Conservation (phyloP, 192 early-diverging fungal species). For the Helicostylum pulchrum region DNA sequence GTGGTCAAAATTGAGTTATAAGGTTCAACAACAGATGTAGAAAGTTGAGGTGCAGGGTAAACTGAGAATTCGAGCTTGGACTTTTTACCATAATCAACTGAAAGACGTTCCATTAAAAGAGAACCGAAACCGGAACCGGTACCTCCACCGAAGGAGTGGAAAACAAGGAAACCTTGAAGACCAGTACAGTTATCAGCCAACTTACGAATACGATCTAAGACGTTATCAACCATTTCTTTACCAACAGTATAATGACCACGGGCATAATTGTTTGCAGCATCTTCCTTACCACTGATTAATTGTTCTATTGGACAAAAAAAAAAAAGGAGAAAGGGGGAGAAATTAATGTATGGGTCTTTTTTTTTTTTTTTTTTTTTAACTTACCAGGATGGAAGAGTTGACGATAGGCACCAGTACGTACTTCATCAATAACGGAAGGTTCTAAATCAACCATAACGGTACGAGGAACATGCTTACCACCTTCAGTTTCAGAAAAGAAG, state of each 20-base stretch:
- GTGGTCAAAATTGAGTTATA: conserved; percentile 99
- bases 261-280: conserved; percentile 99
- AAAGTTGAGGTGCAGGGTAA: conserved; percentile 97
- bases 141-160: conserved; percentile 99
- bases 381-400: conserved; percentile 59
- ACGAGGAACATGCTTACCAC: conserved; percentile 99
- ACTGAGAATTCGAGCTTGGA: conserved; percentile 99
- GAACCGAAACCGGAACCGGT: conserved; percentile 99
- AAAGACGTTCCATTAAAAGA: conserved; percentile 95
- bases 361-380: not conserved
- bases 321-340: conserved; percentile 10
- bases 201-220: conserved; percentile 96
- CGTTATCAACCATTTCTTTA: conserved; percentile 96
- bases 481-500: conserved; percentile 99
- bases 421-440: conserved; percentile 97
- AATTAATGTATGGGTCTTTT: not conserved
- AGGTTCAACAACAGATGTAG: conserved; percentile 96
- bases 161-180: conserved; percentile 98
- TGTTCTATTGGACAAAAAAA: conserved; percentile 83
- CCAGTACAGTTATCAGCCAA: conserved; percentile 97
- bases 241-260: conserved; percentile 99
- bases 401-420: conserved; percentile 96
- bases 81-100: conserved; percentile 99
- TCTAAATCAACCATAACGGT: conserved; percentile 98
- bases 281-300: conserved; percentile 99